Conservation (phyloP, 805 yeast species). For the Cyberlindnera misumaiensis region DNA sequence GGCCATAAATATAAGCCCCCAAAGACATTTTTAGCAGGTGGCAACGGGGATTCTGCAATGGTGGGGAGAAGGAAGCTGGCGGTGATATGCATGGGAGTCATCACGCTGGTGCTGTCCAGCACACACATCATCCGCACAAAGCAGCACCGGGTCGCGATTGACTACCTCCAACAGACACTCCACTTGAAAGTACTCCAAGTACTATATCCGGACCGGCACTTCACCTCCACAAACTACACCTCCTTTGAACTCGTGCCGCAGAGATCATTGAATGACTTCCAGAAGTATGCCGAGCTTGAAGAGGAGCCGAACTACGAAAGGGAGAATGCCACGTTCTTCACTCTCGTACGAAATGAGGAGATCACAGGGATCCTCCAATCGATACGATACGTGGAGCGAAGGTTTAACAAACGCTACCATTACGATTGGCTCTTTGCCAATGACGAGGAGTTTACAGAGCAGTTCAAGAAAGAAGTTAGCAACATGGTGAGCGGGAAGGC, state of each 20-base stretch:
- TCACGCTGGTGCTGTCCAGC: too few species aligned
- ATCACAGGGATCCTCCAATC: constrained; percentile 50
- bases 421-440: constrained; percentile 78
- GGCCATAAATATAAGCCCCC: too few species aligned
- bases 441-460: constrained; percentile 52
- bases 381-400: constrained; percentile 54
- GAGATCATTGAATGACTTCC: constrained; percentile 2
- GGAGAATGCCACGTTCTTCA: constrained; percentile 61
- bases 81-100: too few species aligned
- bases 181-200: constrained; percentile 18
- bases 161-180: constrained; percentile 14
- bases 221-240: constrained; percentile 18
- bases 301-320: constrained; percentile 25
- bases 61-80: too few species aligned
- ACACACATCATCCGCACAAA: constrained; percentile 6
- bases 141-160: constrained; percentile 17
- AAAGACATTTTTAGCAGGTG: too few species aligned
- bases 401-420: constrained; percentile 54
- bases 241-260: constrained; percentile 12
- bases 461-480: constrained; percentile 41
- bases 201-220: constrained; percentile 20
- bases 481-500: constrained; percentile 49
- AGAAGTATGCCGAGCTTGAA: constrained; percentile 6
- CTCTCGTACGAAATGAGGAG: constrained; percentile 65
- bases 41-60: too few species aligned